phyloP scores from a whole-genome alignment of 2,329 filamentous ascomycete genomes.

The Aspergillus luchuensis region DNA sequence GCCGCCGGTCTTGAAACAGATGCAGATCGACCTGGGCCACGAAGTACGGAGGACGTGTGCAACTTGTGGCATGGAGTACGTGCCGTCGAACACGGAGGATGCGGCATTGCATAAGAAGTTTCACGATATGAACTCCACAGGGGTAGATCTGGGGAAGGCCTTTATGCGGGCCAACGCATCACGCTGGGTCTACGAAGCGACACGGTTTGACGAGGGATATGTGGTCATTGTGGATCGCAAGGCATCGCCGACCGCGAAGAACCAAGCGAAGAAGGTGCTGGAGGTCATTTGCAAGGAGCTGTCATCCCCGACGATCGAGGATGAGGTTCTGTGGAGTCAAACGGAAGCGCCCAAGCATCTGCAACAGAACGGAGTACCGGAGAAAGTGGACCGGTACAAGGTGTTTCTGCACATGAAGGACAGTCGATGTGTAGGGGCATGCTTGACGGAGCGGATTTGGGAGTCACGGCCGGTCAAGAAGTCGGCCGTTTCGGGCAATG shows the following conservation, averaged over 20 bases:
- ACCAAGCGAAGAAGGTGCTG: constrained; percentile 58
- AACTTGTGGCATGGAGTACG: constrained; percentile 67
- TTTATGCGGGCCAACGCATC: constrained; percentile 56
- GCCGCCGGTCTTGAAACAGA: constrained; percentile 54
- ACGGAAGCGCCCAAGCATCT: constrained; percentile 43
- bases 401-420: constrained; percentile 64
- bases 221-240: constrained; percentile 61
- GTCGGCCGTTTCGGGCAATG: constrained; percentile 17
- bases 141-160: constrained; percentile 62
- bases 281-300: constrained; percentile 65
- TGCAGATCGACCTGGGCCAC: constrained; percentile 62
- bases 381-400: constrained; percentile 56
- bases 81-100: constrained; percentile 63
- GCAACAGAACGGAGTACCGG: constrained; percentile 33
- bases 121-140: constrained; percentile 62
- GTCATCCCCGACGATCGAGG: constrained; percentile 60
- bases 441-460: constrained; percentile 63
- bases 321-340: constrained; percentile 60
- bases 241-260: constrained; percentile 54
- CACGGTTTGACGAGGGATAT: constrained; percentile 52
- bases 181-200: constrained; percentile 55
- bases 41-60: constrained; percentile 60
- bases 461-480: constrained; percentile 56
- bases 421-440: constrained; percentile 63
- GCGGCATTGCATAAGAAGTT: constrained; percentile 65